Percentiles rank a stretch among this genome's conserved stretches.
These are phyloP conservation scores for Cytospora paraplurivora DNA, from an alignment of 2,329 filamentous ascomycete species.

Conservation along the genomic window DNA sequence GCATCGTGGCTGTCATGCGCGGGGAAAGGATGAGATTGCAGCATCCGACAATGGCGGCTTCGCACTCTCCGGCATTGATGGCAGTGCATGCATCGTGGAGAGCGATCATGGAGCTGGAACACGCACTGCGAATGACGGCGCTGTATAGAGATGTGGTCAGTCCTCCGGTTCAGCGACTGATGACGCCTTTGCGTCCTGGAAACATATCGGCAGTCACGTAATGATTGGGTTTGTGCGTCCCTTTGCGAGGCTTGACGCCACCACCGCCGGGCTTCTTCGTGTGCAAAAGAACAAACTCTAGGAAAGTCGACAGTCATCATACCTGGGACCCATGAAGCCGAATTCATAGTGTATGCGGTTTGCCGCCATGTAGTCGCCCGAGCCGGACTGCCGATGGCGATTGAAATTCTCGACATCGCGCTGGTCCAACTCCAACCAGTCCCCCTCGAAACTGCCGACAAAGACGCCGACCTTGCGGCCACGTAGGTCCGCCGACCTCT, in stretches of 20 bases:
- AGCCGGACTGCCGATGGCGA: constrained; percentile 50
- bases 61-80: constrained; percentile 36
- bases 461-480: constrained; percentile 32
- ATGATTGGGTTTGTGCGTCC: too few species aligned
- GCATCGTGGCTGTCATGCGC: constrained; percentile 36
- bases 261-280: too few species aligned
- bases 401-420: constrained; percentile 4
- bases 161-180: too few species aligned
- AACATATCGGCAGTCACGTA: too few species aligned
- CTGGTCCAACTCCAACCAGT: constrained; percentile 28
- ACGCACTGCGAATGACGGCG: constrained; percentile 41
- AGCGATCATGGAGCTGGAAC: constrained; percentile 42
- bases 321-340: constrained; percentile 40
- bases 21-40: constrained; percentile 42
- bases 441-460: constrained; percentile 30
- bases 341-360: constrained; percentile 40
- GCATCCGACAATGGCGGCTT: constrained; percentile 40
- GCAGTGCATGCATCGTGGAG: constrained; percentile 37
- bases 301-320: constrained; percentile 1
- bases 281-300: background rate
- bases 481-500: constrained; percentile 24
- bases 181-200: too few species aligned
- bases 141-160: too few species aligned
- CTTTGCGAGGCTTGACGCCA: too few species aligned
- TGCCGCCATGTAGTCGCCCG: constrained; percentile 39